These are phyloP conservation scores for Lasiodiplodia sp. DNA, from an alignment of 2,329 filamentous ascomycete species.

Conservation along the genomic window DNA sequence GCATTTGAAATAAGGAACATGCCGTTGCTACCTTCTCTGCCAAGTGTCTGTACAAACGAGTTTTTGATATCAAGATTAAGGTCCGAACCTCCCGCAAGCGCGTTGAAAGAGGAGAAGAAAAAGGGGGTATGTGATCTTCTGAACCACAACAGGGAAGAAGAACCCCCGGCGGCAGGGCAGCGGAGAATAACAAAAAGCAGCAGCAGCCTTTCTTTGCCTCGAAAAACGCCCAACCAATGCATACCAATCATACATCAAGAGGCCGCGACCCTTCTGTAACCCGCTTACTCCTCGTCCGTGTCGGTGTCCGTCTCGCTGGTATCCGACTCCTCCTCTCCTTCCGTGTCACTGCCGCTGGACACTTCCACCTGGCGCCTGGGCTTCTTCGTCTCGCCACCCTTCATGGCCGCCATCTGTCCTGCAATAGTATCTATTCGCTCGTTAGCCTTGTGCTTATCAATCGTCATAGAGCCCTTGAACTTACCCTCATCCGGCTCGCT, in stretches of 20 bases:
- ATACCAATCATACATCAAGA: constrained; percentile 24
- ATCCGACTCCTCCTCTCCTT: constrained; percentile 65
- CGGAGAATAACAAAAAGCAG: constrained; percentile 1
- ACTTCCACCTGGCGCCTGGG: constrained; percentile 65
- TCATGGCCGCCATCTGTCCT: constrained; percentile 87
- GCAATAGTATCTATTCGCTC: constrained; percentile 76
- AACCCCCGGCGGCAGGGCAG: neutral
- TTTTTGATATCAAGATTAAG: neutral
- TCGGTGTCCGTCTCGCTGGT: constrained; percentile 60
- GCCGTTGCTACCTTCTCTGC: neutral
- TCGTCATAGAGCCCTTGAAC: constrained; percentile 43
- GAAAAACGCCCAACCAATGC: constrained; percentile 23
- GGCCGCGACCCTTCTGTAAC: neutral
- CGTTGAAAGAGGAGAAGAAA: neutral
- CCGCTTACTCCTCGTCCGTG: constrained; percentile 49
- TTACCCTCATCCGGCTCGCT: constrained; percentile 97
- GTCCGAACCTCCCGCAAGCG: neutral
- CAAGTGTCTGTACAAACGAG: neutral
- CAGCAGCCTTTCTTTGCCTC: constrained; percentile 18
- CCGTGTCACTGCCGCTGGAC: constrained; percentile 68
- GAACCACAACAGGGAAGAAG: constrained; percentile 29
- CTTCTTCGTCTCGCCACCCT: constrained; percentile 70
- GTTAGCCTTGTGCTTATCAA: constrained; percentile 37
- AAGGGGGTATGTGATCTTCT: neutral
- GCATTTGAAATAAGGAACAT: neutral